Evolutionary conservation across 1,284 basidiomycete genomes (phyloP), one percentile per base, ranked within the genome.

Genomic region (Cutaneotrichosporon cutaneum): DNA sequence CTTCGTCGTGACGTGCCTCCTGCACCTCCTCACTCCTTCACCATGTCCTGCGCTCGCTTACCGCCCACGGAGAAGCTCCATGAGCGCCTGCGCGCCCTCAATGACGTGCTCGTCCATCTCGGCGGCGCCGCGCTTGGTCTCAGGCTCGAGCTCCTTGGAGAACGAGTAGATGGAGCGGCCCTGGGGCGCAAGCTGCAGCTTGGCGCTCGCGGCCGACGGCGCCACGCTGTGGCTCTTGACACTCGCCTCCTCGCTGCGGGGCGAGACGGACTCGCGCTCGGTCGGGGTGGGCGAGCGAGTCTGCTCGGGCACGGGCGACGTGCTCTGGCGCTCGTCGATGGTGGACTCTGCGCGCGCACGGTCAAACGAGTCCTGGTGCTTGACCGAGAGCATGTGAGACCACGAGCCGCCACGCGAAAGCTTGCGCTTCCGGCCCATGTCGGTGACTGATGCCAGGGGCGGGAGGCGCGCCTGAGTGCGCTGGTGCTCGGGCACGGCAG

Each of bases 101-200:
- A 67, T 36, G 22, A 67, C 65, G 36, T 64, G 62, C 58, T 67
- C 65, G 51, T 67, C 65, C 65, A 67, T 67, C 61, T 67, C 65
- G 35, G 53, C 60, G 24, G 57, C 54, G 26, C 65, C 65, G 51
- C 63, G 62, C 58, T 64, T 64, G 14, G 60, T 61, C 60, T 67
- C 60, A 32, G 65, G 65, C 61, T 67, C 65, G 50, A 67, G 63
- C 58, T 60, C 65, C 21, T 60, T 67, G 35, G 62, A 64, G 56
- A 67, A 64, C 50, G 62, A 64, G 59, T 67, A 67, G 54, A 67
- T 67, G 60, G 60, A 64, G 33, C 65, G 60, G 39, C 65, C 65
- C 56, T 64, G 58, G 50, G 65, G 65, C 18, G 64, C 48, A 6
- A 67, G 54, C 27, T 63, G 60, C 14, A 53, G 54, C 62, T 63